Evolutionary conservation across 257 asterid species (phyloP).

Genomic region (Cinchona pubescens): DNA sequence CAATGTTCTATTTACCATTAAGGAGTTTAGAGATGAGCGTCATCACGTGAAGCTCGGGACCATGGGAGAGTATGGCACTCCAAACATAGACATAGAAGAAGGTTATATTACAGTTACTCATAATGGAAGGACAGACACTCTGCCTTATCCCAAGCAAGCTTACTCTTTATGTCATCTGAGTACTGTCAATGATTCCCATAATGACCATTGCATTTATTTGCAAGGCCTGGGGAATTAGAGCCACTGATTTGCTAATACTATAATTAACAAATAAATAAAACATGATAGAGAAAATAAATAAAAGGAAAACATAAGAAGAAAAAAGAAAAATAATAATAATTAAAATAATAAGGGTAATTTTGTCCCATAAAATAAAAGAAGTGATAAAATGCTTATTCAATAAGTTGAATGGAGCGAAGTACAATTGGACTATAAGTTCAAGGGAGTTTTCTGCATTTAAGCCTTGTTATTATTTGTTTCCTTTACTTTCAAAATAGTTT

Average conservation of each 20-base stretch:
- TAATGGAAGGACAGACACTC: slow-evolving; percentile 87
- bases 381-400: too few species aligned
- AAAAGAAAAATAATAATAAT: too few species aligned
- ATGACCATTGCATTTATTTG: slow-evolving; percentile 87
- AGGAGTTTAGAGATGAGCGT: slow-evolving; percentile 83
- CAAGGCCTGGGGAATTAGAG: slow-evolving; percentile 95
- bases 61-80: slow-evolving; percentile 99
- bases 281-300: too few species aligned
- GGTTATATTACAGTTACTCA: slow-evolving; percentile 87
- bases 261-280: too few species aligned
- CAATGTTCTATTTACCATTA: slow-evolving; percentile 83
- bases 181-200: slow-evolving; percentile 91
- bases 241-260: slow-evolving; percentile 93
- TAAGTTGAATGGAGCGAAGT: too few species aligned
- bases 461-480: too few species aligned
- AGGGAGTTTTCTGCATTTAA: too few species aligned
- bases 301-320: too few species aligned
- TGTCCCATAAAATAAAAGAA: too few species aligned
- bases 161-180: slow-evolving; percentile 92
- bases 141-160: slow-evolving; percentile 94
- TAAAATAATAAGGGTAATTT: too few species aligned
- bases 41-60: slow-evolving; percentile 97
- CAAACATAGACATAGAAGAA: slow-evolving; percentile 93
- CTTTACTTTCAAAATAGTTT: too few species aligned
- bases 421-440: too few species aligned